These are phyloP conservation scores for Acanthochlamys bracteata DNA, from an alignment of 106 monocot genomes.

Conservation along the genomic window DNA sequence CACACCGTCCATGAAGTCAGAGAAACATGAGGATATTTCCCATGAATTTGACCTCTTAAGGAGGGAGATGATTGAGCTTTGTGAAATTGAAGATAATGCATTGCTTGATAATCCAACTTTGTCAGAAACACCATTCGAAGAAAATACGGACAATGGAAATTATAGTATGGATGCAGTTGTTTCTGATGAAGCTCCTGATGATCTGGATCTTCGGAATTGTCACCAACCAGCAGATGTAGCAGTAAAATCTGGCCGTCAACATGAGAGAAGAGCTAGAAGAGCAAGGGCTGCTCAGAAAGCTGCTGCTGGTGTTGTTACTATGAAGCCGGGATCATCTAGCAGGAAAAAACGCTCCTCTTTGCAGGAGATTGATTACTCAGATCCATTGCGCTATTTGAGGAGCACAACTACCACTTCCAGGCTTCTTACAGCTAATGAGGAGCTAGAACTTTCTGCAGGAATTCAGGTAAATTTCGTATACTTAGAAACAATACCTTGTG, in stretches of 20 bases:
- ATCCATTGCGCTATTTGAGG: slow-evolving; percentile 65
- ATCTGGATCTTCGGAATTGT: slow-evolving; percentile 12
- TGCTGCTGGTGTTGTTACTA: slow-evolving; percentile 17
- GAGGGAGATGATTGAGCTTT: slow-evolving; percentile 28
- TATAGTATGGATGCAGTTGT: slow-evolving; percentile 5
- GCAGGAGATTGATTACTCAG: slow-evolving; percentile 61
- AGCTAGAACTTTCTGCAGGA: slow-evolving; percentile 70
- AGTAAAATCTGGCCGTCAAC: slow-evolving; percentile 67
- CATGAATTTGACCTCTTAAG: slow-evolving; percentile 22
- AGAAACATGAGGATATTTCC: slow-evolving; percentile 22
- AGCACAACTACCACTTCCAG: slow-evolving; percentile 49
- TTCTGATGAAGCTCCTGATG: slow-evolving; percentile 8
- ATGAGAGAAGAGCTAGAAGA: slow-evolving; percentile 70
- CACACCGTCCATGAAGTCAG: slow-evolving; percentile 14
- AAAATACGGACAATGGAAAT: slow-evolving; percentile 3
- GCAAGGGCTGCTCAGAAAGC: slow-evolving; percentile 45
- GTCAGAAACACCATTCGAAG: slow-evolving; percentile 9
- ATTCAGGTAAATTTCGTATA: slow-evolving; percentile 50
- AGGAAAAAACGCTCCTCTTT: slow-evolving; percentile 47
- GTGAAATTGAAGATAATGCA: slow-evolving; percentile 21
- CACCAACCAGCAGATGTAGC: slow-evolving; percentile 19
- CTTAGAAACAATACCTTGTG: background rate
- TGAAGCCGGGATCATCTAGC: slow-evolving; percentile 38
- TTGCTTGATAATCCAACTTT: background rate
- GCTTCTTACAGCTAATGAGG: slow-evolving; percentile 75